A percentile compares a stretch with the other conserved stretches of the same genome.
Conservation (phyloP, 805 yeast species). For the Pichia scutulata region DNA sequence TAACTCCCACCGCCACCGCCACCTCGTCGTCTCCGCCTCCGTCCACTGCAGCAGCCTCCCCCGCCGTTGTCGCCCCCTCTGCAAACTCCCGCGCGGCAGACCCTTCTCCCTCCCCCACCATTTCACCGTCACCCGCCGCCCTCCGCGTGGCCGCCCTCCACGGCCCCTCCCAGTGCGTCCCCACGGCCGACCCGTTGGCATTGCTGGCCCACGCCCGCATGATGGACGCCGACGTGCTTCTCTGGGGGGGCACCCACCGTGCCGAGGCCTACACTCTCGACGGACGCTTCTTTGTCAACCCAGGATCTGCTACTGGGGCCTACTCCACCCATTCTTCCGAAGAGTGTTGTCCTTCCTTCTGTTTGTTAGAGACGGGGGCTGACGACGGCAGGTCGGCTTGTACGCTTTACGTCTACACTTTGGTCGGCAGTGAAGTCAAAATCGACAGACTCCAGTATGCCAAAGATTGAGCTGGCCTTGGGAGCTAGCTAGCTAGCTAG, state of each 20-base stretch:
- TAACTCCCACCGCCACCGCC: background rate
- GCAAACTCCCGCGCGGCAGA: slow-evolving; percentile 32
- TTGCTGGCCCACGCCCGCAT: slow-evolving; percentile 77
- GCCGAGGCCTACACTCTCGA: slow-evolving; percentile 92
- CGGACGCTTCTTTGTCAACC: slow-evolving; percentile 89
- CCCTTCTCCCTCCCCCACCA: slow-evolving; percentile 42
- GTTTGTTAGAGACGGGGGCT: slow-evolving; percentile 54
- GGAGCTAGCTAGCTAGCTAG: too few relatives aligned
- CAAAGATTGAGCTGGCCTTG: background rate
- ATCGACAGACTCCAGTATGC: slow-evolving; percentile 43
- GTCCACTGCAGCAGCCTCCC: background rate
- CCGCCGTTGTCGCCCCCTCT: background rate
- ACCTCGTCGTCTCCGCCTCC: too few relatives aligned
- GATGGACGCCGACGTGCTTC: slow-evolving; percentile 81
- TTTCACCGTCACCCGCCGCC: too few relatives aligned
- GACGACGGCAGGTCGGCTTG: slow-evolving; percentile 35
- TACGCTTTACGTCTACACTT: slow-evolving; percentile 78
- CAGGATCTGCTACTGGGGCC: slow-evolving; percentile 97
- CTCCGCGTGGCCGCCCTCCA: background rate
- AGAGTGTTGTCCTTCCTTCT: slow-evolving; percentile 65
- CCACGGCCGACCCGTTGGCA: slow-evolving; percentile 61
- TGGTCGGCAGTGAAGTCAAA: slow-evolving; percentile 73
- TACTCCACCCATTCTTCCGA: slow-evolving; percentile 29
- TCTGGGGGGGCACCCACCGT: slow-evolving; percentile 85
- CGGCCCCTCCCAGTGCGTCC: background rate